Base-by-base conservation (phyloP, 2,329 filamentous ascomycete genomes). In the Alternaria ethzedia region DNA sequence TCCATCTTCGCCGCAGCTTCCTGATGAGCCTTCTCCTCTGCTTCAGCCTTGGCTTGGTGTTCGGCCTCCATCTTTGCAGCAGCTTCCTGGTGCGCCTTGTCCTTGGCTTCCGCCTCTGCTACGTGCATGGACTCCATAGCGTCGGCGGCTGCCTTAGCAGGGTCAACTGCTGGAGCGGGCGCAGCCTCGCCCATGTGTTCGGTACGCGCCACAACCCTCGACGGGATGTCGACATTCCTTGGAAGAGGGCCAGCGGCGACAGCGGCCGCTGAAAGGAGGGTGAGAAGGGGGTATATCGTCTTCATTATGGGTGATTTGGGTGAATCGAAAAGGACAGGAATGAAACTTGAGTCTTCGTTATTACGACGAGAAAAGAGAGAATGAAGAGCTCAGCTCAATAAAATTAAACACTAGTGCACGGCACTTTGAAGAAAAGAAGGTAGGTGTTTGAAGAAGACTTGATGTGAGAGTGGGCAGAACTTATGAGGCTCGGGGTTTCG, bases 341-440 rank as follows among this genome's bases (percentile, higher is more conserved):
- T 20, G 20, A 55, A 30, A 47, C 50, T 36, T 30, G 15, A 51
- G 45, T 56, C 45, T 54, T 44, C 15, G 56, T 23, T 59, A 64
- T 54, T 57, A 58, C 5, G 54, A 58, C 11, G 21, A 30, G 32
- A 17, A 30, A 69, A 61, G 59, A 72, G 62, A 58, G 67, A 66
- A 69, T 62, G 59, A 62, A 67, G 70, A 71, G 70, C 70, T 61
- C 69, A 67, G 66, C 70, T 72, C 69, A 63, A 60, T 59, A 50
- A 58, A 41, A 71, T 68, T 65, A 70, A 67, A 59, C 58, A 67
- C 52, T 68, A 69, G 67, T 69, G 71, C 69, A 63, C 71, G 65
- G 69, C 70, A 72, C 71, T 67, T 51, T 47, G 61, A 36, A 45
- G 61, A 63, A 69, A 59, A 55, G 57, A 67, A 67, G 60, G 59